Evolutionary conservation across 176 grass and related monocot genomes (phyloP), one percentile per base, ranked within the genome.

Genomic region (Thalia dealbata): DNA sequence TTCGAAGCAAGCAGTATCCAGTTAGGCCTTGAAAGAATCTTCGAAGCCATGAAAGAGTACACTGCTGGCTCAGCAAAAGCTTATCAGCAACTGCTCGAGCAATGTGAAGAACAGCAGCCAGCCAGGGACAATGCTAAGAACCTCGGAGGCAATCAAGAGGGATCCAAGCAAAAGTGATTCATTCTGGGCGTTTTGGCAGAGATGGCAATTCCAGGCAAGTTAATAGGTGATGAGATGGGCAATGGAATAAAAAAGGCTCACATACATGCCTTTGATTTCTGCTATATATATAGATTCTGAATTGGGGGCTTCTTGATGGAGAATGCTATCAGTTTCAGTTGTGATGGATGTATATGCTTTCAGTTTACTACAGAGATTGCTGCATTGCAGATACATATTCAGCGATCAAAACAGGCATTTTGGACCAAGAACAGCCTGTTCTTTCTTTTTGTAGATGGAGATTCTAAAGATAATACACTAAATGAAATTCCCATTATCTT

Each of bases 1-100:
- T 14, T 78, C 69, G 81, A 88, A 67, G 77, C 71, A 8, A 82
- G 85, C 35, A 88, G 65, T 38, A 38, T 93, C 19, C 81, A 91
- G 8, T 64, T 64, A 29, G 83, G 84, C 67, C 54, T 99, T 61
- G 16, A 52, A 52, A 50, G 42, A 29, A 52, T 72, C 23, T 72
- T 72, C 18, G 70, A 72, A 26, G 27, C 25, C 10, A 72, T 72
- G 70, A 7, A 72, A 52, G 50, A 72, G 8, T 52, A 52, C 27
- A 29, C 24, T 16, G 70, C 70, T 72, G 11, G 46, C 21, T 72
- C 44, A 7, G 50, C 52, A 46, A 10, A 72, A 52, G 46, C 25
- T 8, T 72, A 52, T 51, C 35, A 54, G 24, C 13, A 72, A 28
- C 27, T 72, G 19, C 24, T 19, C 12, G 14, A 52, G 26, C 25